Conservation (phyloP, 371 early-diverging fungal genomes). For the Mucor plumbeus region DNA sequence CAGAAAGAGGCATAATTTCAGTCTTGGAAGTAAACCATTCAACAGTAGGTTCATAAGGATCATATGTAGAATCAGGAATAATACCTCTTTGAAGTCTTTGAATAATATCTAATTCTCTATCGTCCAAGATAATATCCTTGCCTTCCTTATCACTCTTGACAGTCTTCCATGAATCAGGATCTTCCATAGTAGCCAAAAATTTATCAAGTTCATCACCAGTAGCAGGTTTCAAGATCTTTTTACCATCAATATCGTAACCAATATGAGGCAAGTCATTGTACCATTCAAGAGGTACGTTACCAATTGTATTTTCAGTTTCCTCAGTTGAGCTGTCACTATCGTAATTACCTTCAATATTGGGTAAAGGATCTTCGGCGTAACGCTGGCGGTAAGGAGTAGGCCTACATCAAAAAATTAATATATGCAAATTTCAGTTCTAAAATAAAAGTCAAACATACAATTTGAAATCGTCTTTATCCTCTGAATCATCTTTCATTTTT, state of each 20-base stretch:
- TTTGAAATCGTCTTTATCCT: slow-evolving; percentile 46
- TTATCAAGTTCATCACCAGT: slow-evolving; percentile 90
- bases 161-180: slow-evolving; percentile 90
- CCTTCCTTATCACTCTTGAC: slow-evolving; percentile 83
- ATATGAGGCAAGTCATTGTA: slow-evolving; percentile 96
- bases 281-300: slow-evolving; percentile 96
- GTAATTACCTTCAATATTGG: slow-evolving; percentile 91
- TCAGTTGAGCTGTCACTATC: slow-evolving; percentile 92
- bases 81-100: slow-evolving; percentile 80
- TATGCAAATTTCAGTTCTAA: neutral
- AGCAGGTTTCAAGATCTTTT: slow-evolving; percentile 87
- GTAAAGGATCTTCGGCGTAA: slow-evolving; percentile 50
- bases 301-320: slow-evolving; percentile 85
- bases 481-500: slow-evolving; percentile 50
- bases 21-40: slow-evolving; percentile 93
- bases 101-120: slow-evolving; percentile 92
- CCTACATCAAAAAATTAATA: slow-evolving; percentile 18
- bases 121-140: slow-evolving; percentile 80
- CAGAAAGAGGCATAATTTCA: slow-evolving; percentile 77
- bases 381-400: slow-evolving; percentile 41
- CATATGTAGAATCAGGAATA: slow-evolving; percentile 82
- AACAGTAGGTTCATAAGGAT: slow-evolving; percentile 91
- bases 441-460: slow-evolving; percentile 17
- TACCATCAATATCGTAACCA: slow-evolving; percentile 94
- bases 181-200: slow-evolving; percentile 91